A percentile compares a stretch with the other conserved stretches of the same genome.
phyloP scores from a whole-genome alignment of 2,329 filamentous ascomycete genomes.

The Colletotrichum neosansevieriae region DNA sequence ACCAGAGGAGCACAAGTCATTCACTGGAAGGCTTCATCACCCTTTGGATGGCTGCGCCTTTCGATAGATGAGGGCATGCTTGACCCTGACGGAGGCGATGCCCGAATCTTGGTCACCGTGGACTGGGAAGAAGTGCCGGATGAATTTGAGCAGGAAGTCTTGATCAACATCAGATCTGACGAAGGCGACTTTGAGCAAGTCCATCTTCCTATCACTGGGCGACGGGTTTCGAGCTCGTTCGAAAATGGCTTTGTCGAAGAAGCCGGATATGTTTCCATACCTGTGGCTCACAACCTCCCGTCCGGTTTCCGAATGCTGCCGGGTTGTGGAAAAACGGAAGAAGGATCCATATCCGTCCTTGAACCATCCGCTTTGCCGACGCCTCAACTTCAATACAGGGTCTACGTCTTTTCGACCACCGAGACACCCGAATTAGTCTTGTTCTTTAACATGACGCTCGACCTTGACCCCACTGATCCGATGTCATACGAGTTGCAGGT shows the following conservation, averaged over 20 bases:
- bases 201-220: conserved; percentile 44
- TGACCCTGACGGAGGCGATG: conserved; percentile 48
- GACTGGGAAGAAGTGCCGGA: conserved; percentile 54
- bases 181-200: conserved; percentile 53
- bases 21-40: conserved; percentile 46
- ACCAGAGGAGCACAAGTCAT: conserved; percentile 48
- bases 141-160: conserved; percentile 57
- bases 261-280: conserved; percentile 50
- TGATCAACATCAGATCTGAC: conserved; percentile 50
- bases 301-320: conserved; percentile 47
- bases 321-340: conserved; percentile 46
- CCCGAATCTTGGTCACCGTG: conserved; percentile 47
- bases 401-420: conserved; percentile 47
- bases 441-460: conserved; percentile 57
- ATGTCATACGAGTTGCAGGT: conserved; percentile 64
- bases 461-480: conserved; percentile 61
- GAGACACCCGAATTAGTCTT: conserved; percentile 46
- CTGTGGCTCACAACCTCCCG: conserved; percentile 41
- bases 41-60: conserved; percentile 51
- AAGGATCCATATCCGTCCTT: conserved; percentile 43
- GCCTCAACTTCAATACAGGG: conserved; percentile 46
- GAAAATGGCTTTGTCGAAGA: conserved; percentile 50
- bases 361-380: conserved; percentile 36
- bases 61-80: conserved; percentile 47
- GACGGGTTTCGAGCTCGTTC: conserved; percentile 48